A percentile compares a stretch with the other conserved stretches of the same genome.
These are phyloP conservation scores for Sporothrix brasiliensis DNA, from an alignment of 2,329 filamentous ascomycete species.

Conservation along the genomic window DNA sequence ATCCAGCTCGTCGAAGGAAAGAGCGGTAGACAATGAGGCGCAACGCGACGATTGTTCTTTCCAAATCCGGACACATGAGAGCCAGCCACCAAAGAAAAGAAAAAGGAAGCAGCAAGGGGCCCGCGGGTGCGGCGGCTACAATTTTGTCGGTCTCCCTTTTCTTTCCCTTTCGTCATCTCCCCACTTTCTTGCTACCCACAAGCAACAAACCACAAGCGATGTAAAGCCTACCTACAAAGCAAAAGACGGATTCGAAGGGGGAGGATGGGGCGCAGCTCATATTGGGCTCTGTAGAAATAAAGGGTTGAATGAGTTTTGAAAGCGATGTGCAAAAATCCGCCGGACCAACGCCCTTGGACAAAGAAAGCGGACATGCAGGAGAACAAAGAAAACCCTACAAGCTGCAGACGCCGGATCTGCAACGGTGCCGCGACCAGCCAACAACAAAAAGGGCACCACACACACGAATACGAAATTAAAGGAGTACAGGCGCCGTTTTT, in stretches of 20 bases:
- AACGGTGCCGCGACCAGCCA: constrained; percentile 15
- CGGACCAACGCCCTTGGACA: neutral
- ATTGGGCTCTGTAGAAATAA: neutral
- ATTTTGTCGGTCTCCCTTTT: neutral
- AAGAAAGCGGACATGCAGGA: constrained; percentile 23
- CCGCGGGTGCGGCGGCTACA: neutral
- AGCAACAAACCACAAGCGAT: neutral
- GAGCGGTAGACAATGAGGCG: neutral
- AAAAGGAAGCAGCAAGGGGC: constrained; percentile 11
- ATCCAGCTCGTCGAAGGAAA: neutral
- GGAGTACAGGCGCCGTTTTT: neutral
- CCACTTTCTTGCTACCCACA: neutral
- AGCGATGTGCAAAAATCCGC: constrained; percentile 18
- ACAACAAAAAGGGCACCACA: constrained; percentile 1
- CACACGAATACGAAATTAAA: constrained; percentile 9
- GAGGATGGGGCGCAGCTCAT: neutral
- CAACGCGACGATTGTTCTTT: neutral
- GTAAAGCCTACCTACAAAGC: neutral
- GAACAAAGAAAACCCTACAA: constrained; percentile 21
- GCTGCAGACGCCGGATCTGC: constrained; percentile 17
- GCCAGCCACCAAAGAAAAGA: neutral
- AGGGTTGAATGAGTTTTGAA: neutral
- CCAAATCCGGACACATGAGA: neutral
- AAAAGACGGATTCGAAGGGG: neutral
- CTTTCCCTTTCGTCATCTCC: neutral